Conservation (phyloP, 169 alveolate species). For the Plasmodium cynomolgi region DNA sequence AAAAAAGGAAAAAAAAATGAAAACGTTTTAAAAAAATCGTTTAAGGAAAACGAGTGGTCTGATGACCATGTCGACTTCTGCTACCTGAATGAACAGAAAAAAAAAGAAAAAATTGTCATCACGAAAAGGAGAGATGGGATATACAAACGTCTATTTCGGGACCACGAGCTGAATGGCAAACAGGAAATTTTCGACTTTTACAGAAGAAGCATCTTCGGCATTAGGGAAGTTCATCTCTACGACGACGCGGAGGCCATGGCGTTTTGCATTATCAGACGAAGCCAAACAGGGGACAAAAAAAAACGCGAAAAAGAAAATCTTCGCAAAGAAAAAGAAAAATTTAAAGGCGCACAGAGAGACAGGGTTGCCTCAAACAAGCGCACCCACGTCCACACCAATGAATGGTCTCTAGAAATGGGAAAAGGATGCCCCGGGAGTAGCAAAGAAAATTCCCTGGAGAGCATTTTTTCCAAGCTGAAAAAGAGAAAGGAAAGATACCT, state of each 20-base stretch:
- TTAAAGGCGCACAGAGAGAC: background rate
- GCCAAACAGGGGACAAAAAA: background rate
- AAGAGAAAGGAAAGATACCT: background rate
- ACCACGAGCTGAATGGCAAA: slow-evolving; percentile 5
- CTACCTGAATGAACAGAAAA: slow-evolving; percentile 3
- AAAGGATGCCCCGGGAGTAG: background rate
- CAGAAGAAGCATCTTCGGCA: background rate
- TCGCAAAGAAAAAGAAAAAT: background rate
- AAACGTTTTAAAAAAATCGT: slow-evolving; percentile 1
- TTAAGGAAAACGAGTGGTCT: slow-evolving; percentile 36
- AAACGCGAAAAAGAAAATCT: slow-evolving; percentile 1
- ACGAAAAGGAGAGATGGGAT: background rate
- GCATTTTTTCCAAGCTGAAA: background rate
- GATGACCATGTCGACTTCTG: slow-evolving; percentile 43
- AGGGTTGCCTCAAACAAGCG: background rate
- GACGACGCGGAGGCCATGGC: slow-evolving; percentile 26
- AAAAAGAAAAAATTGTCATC: slow-evolving; percentile 38
- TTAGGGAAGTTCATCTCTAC: slow-evolving; percentile 9
- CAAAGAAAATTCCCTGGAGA: background rate
- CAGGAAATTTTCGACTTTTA: slow-evolving; percentile 3
- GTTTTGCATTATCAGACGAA: background rate
- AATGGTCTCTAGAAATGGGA: background rate
- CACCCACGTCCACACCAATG: background rate
- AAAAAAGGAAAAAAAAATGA: slow-evolving; percentile 5
- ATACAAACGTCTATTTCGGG: background rate